These are phyloP conservation scores for Logfia minima DNA, from an alignment of 129 eudicot species.

Conservation along the genomic window DNA sequence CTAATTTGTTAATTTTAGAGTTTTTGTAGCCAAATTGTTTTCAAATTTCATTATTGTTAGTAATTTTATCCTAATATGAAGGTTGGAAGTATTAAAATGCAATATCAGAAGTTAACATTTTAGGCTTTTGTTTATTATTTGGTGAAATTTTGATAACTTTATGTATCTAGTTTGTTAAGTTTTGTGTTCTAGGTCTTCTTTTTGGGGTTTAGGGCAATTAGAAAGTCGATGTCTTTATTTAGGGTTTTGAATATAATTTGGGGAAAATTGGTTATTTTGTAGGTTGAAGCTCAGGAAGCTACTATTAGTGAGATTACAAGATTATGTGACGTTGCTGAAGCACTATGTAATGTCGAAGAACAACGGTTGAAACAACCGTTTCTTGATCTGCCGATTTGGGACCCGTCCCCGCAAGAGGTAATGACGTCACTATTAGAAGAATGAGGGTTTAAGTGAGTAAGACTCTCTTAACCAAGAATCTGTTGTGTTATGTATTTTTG, in stretches of 20 bases:
- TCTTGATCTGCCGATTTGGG: slow-evolving; percentile 70
- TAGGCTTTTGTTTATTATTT: not conserved
- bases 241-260: slow-evolving; percentile 32
- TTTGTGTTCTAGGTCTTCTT: not conserved
- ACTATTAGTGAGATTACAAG: slow-evolving; percentile 46
- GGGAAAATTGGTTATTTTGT: slow-evolving; percentile 16
- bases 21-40: slow-evolving; percentile 6
- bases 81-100: not conserved
- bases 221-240: not conserved
- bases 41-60: slow-evolving; percentile 9
- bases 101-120: not conserved
- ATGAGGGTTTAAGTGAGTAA: slow-evolving; percentile 26
- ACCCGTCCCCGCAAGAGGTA: slow-evolving; percentile 55
- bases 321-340: slow-evolving; percentile 68
- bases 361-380: slow-evolving; percentile 46
- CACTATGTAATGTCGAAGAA: slow-evolving; percentile 59
- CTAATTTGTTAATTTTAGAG: not conserved
- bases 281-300: slow-evolving; percentile 80
- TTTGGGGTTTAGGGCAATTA: slow-evolving; percentile 12
- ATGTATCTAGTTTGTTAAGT: not conserved
- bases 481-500: slow-evolving; percentile 27
- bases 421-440: slow-evolving; percentile 51
- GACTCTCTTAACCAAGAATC: slow-evolving; percentile 21
- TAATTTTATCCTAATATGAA: slow-evolving; percentile 2
- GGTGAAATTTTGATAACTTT: not conserved